Percentiles rank a stretch among this genome's conserved stretches.
Conservation (phyloP, 192 early-diverging fungal species). For the Entomortierella beljakovae region DNA sequence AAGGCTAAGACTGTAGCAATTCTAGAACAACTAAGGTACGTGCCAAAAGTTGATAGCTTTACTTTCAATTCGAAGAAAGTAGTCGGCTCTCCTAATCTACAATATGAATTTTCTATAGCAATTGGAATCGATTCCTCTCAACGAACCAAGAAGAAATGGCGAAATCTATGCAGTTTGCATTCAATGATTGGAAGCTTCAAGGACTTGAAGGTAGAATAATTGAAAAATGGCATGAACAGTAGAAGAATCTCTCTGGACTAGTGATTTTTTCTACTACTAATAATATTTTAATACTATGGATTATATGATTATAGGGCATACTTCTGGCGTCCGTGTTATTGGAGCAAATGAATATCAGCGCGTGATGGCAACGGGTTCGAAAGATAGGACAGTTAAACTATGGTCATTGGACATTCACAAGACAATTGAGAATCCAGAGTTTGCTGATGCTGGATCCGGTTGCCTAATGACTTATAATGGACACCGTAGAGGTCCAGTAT, state of each 20-base stretch:
- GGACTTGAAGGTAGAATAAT: constrained; percentile 60
- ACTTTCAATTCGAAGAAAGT: too few relatives aligned
- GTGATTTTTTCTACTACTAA: too few relatives aligned
- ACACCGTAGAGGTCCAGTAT: constrained; percentile 59
- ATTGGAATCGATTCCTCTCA: constrained; percentile 71
- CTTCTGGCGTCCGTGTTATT: constrained; percentile 60
- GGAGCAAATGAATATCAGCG: constrained; percentile 64
- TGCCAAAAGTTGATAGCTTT: too few relatives aligned
- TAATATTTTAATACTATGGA: not conserved
- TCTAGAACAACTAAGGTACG: constrained; percentile 46
- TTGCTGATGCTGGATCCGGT: constrained; percentile 61
- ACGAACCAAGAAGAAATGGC: constrained; percentile 77
- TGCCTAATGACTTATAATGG: constrained; percentile 64
- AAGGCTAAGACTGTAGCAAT: constrained; percentile 43
- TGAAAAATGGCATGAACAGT: not conserved
- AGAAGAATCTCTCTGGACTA: too few relatives aligned
- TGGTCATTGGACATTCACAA: constrained; percentile 71
- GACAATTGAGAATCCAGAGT: constrained; percentile 65
- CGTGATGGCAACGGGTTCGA: constrained; percentile 68
- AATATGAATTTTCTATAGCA: constrained; percentile 43
- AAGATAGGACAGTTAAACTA: constrained; percentile 70
- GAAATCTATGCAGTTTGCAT: constrained; percentile 72
- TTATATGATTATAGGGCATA: constrained; percentile 56
- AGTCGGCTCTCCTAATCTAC: not conserved
- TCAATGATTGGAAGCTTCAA: constrained; percentile 70